Base-by-base conservation (phyloP, 495 filamentous ascomycete species). In the Aspergillus panamensis region DNA sequence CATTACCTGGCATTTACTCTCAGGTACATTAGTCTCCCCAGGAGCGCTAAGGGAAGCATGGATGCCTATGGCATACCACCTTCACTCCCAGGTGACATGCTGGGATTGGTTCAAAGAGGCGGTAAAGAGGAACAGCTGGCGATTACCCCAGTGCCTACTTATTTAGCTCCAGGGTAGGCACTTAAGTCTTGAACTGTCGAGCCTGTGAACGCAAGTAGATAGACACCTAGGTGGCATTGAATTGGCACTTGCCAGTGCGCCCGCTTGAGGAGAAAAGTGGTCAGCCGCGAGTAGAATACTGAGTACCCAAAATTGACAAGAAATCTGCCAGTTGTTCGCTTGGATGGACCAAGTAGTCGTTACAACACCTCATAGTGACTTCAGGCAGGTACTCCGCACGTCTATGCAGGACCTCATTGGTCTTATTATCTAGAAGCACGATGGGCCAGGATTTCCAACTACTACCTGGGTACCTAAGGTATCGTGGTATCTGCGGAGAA, bases 101-200 rank as follows among this genome's bases (percentile, higher is more conserved):
- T 21, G 35, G 35, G 39, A 61, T 66, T 66, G 60, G 63, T 20
- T 31, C 57, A 39, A 62, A 62, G 55, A 52, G 58, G 63, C 63
- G 63, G 63, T 66, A 66, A 62, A 57, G 58, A 48, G 57, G 48
- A 60, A 65, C 60, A 66, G 60, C 59, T 66, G 63, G 63, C 63
- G 49, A 29, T 20, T 31, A 58, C 56, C 48, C 40, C 49, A 48
- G 56, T 52, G 33, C 20, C 37, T 57, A 57, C 48, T 21, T 25
- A 25, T 44, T 57, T 57, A 58, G 56, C 49, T 54, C 49, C 21
- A 60, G 51, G 6, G 43, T 12, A 40, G n/a, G n/a, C n/a, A n/a
- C n/a, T n/a, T n/a, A n/a, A n/a, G n/a, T n/a, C 32, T 25, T 2
- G 2, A 2, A 25, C 5, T 25, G 25, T 25, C 25, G 5, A 25